These are phyloP conservation scores for Jamesozyma lodderae DNA, from an alignment of 805 yeast species.

Conservation along the genomic window DNA sequence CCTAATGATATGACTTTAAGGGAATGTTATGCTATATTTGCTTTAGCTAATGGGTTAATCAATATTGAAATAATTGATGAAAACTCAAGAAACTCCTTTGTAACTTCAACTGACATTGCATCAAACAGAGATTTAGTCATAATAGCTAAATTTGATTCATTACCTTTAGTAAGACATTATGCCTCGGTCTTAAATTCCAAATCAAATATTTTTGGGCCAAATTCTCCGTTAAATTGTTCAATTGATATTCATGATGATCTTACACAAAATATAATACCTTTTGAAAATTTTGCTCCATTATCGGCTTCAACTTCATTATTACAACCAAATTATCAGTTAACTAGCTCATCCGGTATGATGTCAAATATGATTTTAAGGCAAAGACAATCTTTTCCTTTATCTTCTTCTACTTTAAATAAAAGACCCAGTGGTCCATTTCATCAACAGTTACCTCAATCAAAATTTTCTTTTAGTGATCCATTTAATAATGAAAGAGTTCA, in stretches of 20 bases:
- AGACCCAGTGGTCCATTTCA: conserved; percentile 19
- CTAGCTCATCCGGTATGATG: conserved; percentile 1
- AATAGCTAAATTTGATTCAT: conserved; percentile 36
- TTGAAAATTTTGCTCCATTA: conserved; percentile 8
- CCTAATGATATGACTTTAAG: conserved; percentile 55
- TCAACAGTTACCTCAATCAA: conserved; percentile 35
- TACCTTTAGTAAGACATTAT: conserved; percentile 35
- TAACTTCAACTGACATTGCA: background rate
- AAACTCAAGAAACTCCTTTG: background rate
- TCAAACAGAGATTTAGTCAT: conserved; percentile 24
- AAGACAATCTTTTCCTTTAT: conserved; percentile 4
- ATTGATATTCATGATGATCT: conserved; percentile 33
- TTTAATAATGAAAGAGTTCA: conserved; percentile 25
- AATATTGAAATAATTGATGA: conserved; percentile 34
- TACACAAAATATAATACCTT: conserved; percentile 13
- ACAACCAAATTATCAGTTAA: conserved; percentile 8
- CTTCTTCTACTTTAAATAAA: conserved; percentile 1
- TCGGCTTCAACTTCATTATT: background rate
- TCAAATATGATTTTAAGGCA: conserved; percentile 1
- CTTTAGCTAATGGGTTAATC: conserved; percentile 54
- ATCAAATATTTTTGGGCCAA: conserved; percentile 37
- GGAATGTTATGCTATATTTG: conserved; percentile 56
- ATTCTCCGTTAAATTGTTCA: conserved; percentile 30
- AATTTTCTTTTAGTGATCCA: conserved; percentile 55
- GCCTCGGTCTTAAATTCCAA: conserved; percentile 32